phyloP scores from a whole-genome alignment of 176 grass and related monocot genomes.

The Avena eriantha region DNA sequence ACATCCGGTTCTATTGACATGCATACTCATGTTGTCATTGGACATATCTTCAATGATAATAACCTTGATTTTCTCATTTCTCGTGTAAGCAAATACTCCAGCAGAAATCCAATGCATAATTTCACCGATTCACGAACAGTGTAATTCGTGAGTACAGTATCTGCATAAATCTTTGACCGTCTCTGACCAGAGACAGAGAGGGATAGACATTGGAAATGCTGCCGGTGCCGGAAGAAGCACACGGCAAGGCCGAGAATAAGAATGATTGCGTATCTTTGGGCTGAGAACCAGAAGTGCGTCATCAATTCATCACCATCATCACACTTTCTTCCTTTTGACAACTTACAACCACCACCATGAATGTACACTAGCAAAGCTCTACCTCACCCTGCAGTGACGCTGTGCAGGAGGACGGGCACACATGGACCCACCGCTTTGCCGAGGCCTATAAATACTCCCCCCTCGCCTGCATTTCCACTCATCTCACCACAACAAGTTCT shows the following conservation, averaged over 20 bases:
- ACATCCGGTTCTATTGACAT: too few relatives aligned
- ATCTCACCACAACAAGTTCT: background rate
- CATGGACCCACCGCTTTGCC: background rate
- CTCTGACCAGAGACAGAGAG: background rate
- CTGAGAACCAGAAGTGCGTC: slow-evolving; percentile 30
- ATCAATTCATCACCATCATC: slow-evolving; percentile 58
- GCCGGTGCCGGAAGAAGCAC: background rate
- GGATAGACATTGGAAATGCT: slow-evolving; percentile 13
- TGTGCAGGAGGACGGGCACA: slow-evolving; percentile 11
- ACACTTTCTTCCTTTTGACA: slow-evolving; percentile 19
- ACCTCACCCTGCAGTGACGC: slow-evolving; percentile 13
- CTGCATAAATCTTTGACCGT: background rate
- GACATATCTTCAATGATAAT: too few relatives aligned
- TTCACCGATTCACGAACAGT: too few relatives aligned
- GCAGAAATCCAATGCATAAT: too few relatives aligned
- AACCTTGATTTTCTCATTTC: too few relatives aligned
- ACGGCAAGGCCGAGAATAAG: slow-evolving; percentile 11
- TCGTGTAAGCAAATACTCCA: too few relatives aligned
- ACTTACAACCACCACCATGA: slow-evolving; percentile 11
- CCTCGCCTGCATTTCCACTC: background rate
- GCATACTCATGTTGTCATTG: too few relatives aligned
- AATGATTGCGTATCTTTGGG: slow-evolving; percentile 49
- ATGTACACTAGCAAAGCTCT: background rate
- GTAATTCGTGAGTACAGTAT: background rate
- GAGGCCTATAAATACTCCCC: slow-evolving; percentile 20